These are phyloP conservation scores for Mycena haematopus DNA, from an alignment of 768 basidiomycete species.

Conservation along the genomic window DNA sequence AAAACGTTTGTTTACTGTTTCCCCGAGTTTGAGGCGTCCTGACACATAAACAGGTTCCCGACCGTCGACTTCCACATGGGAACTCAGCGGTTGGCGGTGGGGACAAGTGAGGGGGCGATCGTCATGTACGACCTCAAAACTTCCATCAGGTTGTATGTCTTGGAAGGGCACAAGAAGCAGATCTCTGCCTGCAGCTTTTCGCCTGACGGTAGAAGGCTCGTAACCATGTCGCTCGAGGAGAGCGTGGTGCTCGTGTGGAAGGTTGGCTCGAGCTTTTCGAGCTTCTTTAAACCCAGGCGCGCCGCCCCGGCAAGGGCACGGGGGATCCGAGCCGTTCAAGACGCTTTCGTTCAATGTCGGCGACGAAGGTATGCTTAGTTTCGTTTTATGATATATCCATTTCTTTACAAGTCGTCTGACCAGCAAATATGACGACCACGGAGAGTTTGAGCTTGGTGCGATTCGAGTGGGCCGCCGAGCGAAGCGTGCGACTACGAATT, in stretches of 20 bases:
- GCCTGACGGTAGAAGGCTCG: conserved; percentile 88
- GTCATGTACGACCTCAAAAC: conserved; percentile 98
- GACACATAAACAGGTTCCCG: conserved; percentile 66
- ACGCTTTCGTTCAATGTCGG: conserved; percentile 86
- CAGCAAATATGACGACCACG: conserved; percentile 51
- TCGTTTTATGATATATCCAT: background rate
- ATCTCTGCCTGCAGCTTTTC: conserved; percentile 91
- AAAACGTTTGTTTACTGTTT: conserved; percentile 67
- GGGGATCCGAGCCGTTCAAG: conserved; percentile 88
- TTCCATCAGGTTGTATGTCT: conserved; percentile 91
- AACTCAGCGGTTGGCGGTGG: conserved; percentile 89
- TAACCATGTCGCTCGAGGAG: conserved; percentile 88
- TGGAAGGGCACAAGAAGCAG: conserved; percentile 87
- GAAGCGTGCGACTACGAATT: conserved; percentile 84
- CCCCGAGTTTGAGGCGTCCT: background rate
- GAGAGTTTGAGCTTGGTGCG: conserved; percentile 74
- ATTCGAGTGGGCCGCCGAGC: conserved; percentile 86
- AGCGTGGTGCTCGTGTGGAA: conserved; percentile 92
- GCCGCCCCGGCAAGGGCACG: conserved; percentile 87
- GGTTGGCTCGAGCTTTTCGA: conserved; percentile 87
- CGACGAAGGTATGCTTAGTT: conserved; percentile 66
- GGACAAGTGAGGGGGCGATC: conserved; percentile 92
- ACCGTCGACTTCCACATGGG: conserved; percentile 92
- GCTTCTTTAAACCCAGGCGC: conserved; percentile 91
- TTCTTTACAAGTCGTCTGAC: background rate